A percentile compares a stretch with the other conserved stretches of the same genome.
Conservation (phyloP, 768 basidiomycete species). For the Serpula lacrymans region DNA sequence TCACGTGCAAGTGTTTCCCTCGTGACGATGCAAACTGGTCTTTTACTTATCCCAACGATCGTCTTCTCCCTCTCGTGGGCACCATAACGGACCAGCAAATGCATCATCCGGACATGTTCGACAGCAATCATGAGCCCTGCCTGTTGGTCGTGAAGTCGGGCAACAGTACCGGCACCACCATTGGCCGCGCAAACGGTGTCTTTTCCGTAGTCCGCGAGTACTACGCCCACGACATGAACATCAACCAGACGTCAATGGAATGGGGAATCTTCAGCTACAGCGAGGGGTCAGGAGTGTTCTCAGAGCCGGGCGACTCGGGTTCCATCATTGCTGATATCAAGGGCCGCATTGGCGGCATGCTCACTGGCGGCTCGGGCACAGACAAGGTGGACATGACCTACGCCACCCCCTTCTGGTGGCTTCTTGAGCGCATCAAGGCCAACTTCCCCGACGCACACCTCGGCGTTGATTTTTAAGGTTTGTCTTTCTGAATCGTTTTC, state of each 20-base stretch:
- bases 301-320: conserved; percentile 36
- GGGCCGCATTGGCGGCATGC: conserved; percentile 34
- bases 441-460: conserved; percentile 20
- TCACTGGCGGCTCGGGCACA: conserved; percentile 31
- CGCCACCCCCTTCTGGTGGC: conserved; percentile 37
- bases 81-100: conserved; percentile 31
- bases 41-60: conserved; percentile 29
- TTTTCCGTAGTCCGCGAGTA: conserved; percentile 32
- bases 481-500: too few species aligned
- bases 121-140: conserved; percentile 25
- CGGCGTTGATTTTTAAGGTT: too few species aligned
- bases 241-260: conserved; percentile 25
- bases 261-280: conserved; percentile 25
- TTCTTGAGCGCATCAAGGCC: conserved; percentile 27
- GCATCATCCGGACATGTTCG: conserved; percentile 23
- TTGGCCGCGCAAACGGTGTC: conserved; percentile 33
- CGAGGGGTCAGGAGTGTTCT: conserved; percentile 27
- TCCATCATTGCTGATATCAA: conserved; percentile 28
- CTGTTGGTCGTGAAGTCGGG: conserved; percentile 35
- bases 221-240: conserved; percentile 13
- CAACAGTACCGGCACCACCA: conserved; percentile 30
- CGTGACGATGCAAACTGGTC: conserved; percentile 17
- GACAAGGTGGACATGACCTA: conserved; percentile 32
- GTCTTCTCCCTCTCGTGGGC: conserved; percentile 28
- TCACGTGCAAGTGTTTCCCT: conserved; percentile 21